Percentiles rank a stretch among this genome's conserved stretches.
These are phyloP conservation scores for Melastoma malabathricum DNA, from an alignment of 345 rosid genomes.

Conservation along the genomic window DNA sequence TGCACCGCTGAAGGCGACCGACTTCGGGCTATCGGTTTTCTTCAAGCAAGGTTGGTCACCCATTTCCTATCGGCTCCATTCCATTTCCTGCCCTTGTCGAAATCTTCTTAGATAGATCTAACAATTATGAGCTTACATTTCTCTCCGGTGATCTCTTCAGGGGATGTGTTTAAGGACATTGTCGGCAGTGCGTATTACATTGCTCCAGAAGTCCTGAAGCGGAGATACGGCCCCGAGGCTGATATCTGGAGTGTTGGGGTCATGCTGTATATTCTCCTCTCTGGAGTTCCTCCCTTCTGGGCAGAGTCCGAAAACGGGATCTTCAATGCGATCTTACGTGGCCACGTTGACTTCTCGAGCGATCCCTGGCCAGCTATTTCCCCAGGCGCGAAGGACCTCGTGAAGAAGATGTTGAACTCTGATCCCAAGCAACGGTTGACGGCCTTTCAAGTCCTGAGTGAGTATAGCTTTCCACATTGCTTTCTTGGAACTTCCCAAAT, in stretches of 20 bases:
- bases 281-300: slow-evolving; percentile 75
- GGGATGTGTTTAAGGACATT: slow-evolving; percentile 49
- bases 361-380: slow-evolving; percentile 94
- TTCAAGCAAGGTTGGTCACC: slow-evolving; percentile 46
- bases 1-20: slow-evolving; percentile 58
- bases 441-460: slow-evolving; percentile 81
- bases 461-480: neutral
- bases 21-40: slow-evolving; percentile 57
- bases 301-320: slow-evolving; percentile 94
- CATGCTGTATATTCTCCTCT: slow-evolving; percentile 46
- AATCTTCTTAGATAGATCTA: neutral
- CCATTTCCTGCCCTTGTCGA: slow-evolving; percentile 1
- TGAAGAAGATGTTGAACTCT: slow-evolving; percentile 64
- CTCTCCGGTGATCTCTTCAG: slow-evolving; percentile 15
- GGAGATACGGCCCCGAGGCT: slow-evolving; percentile 55
- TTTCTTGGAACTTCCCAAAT: slow-evolving; percentile 2
- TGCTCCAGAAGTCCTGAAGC: slow-evolving; percentile 66
- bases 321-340: slow-evolving; percentile 73
- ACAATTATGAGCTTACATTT: neutral
- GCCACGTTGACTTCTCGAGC: slow-evolving; percentile 61
- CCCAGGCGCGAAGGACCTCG: slow-evolving; percentile 75
- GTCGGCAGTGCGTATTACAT: slow-evolving; percentile 80
- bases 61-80: neutral
- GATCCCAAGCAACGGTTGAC: slow-evolving; percentile 80
- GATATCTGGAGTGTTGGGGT: slow-evolving; percentile 71